Evolutionary conservation across 805 yeast species (phyloP).

Genomic region (Candida coleopterorum): DNA sequence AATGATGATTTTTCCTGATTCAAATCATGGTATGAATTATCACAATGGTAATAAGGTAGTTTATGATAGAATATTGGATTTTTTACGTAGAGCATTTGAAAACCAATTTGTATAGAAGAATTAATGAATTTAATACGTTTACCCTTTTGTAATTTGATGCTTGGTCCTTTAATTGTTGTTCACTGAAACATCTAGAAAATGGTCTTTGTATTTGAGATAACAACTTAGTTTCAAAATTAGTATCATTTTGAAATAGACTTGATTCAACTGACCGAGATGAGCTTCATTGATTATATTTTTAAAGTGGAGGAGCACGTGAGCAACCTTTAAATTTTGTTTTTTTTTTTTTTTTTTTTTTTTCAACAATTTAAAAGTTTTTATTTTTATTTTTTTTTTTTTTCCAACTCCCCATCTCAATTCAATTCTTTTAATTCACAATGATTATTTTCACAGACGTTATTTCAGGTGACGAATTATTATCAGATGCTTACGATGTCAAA

Average conservation of each 20-base stretch:
- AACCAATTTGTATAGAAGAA: conserved; percentile 11
- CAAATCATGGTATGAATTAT: conserved; percentile 67
- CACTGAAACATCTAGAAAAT: no score
- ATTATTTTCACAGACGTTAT: conserved; percentile 61
- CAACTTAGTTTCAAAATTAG: no score
- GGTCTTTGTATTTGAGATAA: no score
- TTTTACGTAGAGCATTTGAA: conserved; percentile 15
- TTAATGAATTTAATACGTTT: conserved; percentile 6
- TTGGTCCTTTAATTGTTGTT: no score
- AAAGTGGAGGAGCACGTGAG: conserved; percentile 11
- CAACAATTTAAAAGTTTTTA: conserved; percentile 2
- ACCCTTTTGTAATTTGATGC: no score
- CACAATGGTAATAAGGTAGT: conserved; percentile 72
- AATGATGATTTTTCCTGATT: conserved; percentile 74
- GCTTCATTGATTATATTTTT: no score
- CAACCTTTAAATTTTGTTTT: conserved; percentile 2
- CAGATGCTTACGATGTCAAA: conserved; percentile 92
- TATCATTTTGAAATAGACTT: no score
- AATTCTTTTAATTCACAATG: conserved; percentile 21
- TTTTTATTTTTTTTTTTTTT: conserved; percentile 7
- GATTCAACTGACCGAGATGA: no score
- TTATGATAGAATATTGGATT: conserved; percentile 41
- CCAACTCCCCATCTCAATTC: conserved; percentile 4
- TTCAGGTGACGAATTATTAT: conserved; percentile 93
- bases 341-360: no score